Evolutionary conservation across 768 basidiomycete genomes (phyloP), one percentile per base, ranked within the genome.

Genomic region (Xerocomus potaroensis): DNA sequence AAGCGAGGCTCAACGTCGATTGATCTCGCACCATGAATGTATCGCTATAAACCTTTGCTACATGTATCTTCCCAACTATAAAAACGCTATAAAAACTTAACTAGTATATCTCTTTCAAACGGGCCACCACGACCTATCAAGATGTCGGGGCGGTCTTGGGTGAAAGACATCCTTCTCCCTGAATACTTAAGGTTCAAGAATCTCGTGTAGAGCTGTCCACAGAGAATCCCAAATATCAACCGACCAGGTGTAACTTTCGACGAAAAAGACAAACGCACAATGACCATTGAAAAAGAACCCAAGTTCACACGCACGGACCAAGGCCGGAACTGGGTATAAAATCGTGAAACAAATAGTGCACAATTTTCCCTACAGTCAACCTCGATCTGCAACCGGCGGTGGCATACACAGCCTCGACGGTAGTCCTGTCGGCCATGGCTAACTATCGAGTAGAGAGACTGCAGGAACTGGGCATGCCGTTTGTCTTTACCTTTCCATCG

Each of bases 231-330:
- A 84, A 85, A 85, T 84, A 83, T 83, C 80, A 75, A 72, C 74
- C 72, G 61, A 64, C 69, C 70, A 82, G 82, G 83, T 85, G 75
- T 64, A 74, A 84, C 81, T 85, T 85, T 84, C 83, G 73, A 73
- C 70, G 49, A 64, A 56, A 54, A 51, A 54, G 18, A 4, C 3
- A 7, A 8, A 9, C 4, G 3, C 10, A 8, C 8, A 23, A 21
- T 15, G 5, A 14, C 21, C n/a, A 3, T 40, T 32, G 31, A 59
- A 56, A 58, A 53, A 27, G 23, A 9, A 15, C 22, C 8, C 9
- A n/a, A 37, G 22, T 62, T 62, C 61, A 40, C 60, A 69, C 72
- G 78, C 80, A 81, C 79, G 74, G 79, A 78, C 80, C 79, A 73
- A 27, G 6, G 37, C 9, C 43, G 45, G 0, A 11, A 3, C 36